These are phyloP conservation scores for sweet orange (Citrus sinensis) DNA, from an alignment of 345 rosid species.

Conservation along the genomic window DNA sequence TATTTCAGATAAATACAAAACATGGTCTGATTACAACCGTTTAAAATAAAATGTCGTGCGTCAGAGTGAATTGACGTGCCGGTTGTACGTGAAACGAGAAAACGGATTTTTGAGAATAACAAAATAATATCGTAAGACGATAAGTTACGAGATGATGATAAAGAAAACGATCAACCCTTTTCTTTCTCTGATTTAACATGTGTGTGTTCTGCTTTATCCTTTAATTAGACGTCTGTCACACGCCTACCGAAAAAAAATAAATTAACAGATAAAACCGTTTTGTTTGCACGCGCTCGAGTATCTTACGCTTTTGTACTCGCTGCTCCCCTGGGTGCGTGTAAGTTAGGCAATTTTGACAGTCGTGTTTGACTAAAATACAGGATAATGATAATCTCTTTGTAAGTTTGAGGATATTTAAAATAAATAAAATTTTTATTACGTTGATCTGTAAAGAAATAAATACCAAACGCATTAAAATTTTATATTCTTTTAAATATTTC, in stretches of 20 bases:
- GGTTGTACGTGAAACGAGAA: slow-evolving; percentile 5
- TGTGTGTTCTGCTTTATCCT: slow-evolving; percentile 14
- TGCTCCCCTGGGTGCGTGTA: neutral
- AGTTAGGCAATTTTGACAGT: neutral
- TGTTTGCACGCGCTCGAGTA: slow-evolving; percentile 8
- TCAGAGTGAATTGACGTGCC: slow-evolving; percentile 40
- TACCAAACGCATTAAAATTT: too few relatives aligned
- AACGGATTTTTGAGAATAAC: neutral
- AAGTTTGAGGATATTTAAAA: too few relatives aligned
- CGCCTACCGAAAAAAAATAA: neutral
- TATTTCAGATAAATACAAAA: slow-evolving; percentile 17
- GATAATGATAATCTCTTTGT: too few relatives aligned
- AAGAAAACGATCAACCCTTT: neutral
- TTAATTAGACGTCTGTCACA: slow-evolving; percentile 21
- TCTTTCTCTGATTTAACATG: neutral
- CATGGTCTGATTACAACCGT: slow-evolving; percentile 30
- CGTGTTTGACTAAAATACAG: neutral
- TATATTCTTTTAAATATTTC: too few relatives aligned
- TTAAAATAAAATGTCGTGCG: slow-evolving; percentile 35
- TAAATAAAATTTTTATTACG: too few relatives aligned
- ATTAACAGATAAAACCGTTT: neutral
- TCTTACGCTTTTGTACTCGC: neutral
- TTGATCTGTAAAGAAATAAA: too few relatives aligned
- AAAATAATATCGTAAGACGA: slow-evolving; percentile 1
- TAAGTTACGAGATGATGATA: neutral